Evolutionary conservation across 2,329 filamentous ascomycete genomes (phyloP).

Genomic region (Penicillium palitans): DNA sequence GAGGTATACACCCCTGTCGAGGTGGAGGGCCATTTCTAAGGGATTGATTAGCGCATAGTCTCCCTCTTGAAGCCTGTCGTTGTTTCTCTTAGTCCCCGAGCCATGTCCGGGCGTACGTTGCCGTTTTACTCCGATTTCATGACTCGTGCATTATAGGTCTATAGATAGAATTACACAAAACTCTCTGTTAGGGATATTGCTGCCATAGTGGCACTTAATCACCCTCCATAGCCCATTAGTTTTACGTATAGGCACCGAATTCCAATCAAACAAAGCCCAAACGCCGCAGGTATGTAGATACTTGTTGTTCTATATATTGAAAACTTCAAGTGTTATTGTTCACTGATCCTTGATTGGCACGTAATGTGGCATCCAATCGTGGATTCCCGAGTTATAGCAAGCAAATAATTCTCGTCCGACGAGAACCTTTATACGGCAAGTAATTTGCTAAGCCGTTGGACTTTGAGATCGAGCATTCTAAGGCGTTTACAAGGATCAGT

Average conservation of each 20-base stretch:
- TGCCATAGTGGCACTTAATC: not conserved
- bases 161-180: not conserved
- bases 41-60: not conserved
- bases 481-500: not conserved
- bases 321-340: not conserved
- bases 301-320: not conserved
- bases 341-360: not conserved
- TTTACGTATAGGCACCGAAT: not conserved
- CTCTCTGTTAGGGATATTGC: not conserved
- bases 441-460: not conserved
- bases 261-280: not conserved
- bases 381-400: not conserved
- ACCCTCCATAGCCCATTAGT: not conserved
- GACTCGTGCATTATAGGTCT: not conserved
- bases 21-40: not conserved
- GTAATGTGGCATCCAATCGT: not conserved
- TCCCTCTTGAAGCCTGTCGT: not conserved
- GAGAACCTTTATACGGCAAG: not conserved
- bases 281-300: not conserved
- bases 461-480: not conserved
- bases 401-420: not conserved
- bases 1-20: slow-evolving; percentile 52
- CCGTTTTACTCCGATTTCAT: not conserved
- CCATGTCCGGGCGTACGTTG: not conserved
- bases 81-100: not conserved